Conservation (phyloP, 345 rosid genomes). For the Conringia planisiliqua region DNA sequence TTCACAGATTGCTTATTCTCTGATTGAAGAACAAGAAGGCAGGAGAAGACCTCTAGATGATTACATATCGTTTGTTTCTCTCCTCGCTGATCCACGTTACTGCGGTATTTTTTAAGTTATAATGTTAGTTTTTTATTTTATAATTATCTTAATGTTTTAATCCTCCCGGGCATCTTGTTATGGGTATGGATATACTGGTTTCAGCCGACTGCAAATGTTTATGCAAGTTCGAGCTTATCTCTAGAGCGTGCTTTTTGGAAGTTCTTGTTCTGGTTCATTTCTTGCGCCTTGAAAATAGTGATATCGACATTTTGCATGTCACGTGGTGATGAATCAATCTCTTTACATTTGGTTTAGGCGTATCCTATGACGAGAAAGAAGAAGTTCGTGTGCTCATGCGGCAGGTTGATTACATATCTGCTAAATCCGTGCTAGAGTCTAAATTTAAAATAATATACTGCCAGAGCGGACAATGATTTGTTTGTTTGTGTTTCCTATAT, state of each 20-base stretch:
- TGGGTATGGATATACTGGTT: constrained; percentile 15
- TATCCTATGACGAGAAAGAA: constrained; percentile 88
- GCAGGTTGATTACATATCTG: constrained; percentile 51
- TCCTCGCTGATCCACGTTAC: constrained; percentile 95
- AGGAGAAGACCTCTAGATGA: constrained; percentile 53
- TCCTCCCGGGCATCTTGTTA: constrained; percentile 16
- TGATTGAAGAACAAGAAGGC: constrained; percentile 93
- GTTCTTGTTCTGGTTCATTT: constrained; percentile 24
- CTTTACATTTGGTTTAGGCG: constrained; percentile 43
- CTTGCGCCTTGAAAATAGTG: constrained; percentile 21
- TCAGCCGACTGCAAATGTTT: constrained; percentile 20
- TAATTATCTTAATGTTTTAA: background rate
- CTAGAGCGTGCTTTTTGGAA: constrained; percentile 26
- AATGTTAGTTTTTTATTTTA: constrained; percentile 30
- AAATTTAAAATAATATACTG: background rate
- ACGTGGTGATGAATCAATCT: background rate
- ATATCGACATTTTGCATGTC: background rate
- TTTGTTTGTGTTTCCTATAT: background rate
- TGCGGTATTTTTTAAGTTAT: constrained; percentile 65
- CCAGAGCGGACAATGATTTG: background rate
- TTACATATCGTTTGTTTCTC: constrained; percentile 90
- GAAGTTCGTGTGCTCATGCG: constrained; percentile 87
- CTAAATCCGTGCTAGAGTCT: background rate
- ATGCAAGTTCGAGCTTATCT: constrained; percentile 19
- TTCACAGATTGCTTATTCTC: constrained; percentile 77